phyloP scores from a whole-genome alignment of 2,329 filamentous ascomycete species.

The Epichloe sylvatica region DNA sequence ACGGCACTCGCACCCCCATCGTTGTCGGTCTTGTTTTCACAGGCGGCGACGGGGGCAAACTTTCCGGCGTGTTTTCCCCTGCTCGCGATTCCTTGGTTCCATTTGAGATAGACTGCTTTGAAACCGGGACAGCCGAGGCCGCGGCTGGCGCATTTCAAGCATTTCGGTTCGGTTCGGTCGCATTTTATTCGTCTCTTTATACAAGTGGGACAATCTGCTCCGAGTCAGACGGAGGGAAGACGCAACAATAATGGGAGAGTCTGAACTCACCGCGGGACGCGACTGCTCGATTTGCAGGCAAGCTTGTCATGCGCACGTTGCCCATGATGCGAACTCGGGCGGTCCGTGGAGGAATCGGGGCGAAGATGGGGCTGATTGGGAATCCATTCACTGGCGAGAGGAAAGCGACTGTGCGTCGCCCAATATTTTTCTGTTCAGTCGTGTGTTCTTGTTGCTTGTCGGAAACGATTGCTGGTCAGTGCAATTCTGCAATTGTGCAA shows the following conservation, averaged over 20 bases:
- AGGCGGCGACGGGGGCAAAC: slow-evolving; percentile 2
- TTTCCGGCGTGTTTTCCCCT: slow-evolving; percentile 10
- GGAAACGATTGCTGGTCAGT: too few relatives aligned
- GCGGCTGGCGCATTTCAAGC: slow-evolving; percentile 10
- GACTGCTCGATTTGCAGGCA: slow-evolving; percentile 7
- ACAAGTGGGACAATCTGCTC: slow-evolving; percentile 10
- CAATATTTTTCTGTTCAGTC: too few relatives aligned
- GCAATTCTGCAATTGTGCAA: too few relatives aligned
- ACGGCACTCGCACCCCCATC: neutral
- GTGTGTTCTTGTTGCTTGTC: too few relatives aligned
- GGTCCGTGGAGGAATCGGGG: neutral
- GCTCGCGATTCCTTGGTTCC: slow-evolving; percentile 12
- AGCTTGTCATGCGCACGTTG: slow-evolving; percentile 9
- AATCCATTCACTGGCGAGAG: neutral
- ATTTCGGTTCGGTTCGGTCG: slow-evolving; percentile 10
- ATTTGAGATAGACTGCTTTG: slow-evolving; percentile 8
- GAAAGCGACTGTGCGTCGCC: neutral
- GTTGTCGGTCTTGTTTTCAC: neutral
- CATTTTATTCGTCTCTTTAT: slow-evolving; percentile 10
- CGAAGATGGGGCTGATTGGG: neutral
- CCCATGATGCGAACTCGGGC: neutral
- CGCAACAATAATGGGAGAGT: neutral
- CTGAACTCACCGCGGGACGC: slow-evolving; percentile 7
- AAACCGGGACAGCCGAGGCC: slow-evolving; percentile 9
- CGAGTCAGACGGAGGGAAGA: neutral